Evolutionary conservation across 768 basidiomycete species (phyloP).

Genomic region (Termitomyces sp.): DNA sequence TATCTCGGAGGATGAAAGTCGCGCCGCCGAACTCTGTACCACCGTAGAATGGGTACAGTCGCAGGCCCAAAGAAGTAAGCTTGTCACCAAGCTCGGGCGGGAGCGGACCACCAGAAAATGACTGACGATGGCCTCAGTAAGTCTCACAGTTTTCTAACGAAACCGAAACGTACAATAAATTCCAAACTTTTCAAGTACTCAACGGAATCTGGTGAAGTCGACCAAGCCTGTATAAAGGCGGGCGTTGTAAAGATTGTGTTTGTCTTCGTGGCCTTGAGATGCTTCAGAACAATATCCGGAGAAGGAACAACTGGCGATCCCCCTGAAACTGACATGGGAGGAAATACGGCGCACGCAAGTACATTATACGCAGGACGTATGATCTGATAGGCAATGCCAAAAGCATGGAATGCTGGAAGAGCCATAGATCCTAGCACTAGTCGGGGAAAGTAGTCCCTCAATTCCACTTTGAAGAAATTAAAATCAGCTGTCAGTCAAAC

Average conservation of each 20-base stretch:
- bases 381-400: conserved; percentile 20
- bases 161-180: not conserved
- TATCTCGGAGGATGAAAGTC: not conserved
- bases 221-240: not conserved
- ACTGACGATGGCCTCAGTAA: not conserved
- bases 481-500: not conserved
- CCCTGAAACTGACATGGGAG: conserved; percentile 15
- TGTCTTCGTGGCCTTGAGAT: not conserved
- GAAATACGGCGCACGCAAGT: conserved; percentile 16
- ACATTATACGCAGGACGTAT: conserved; percentile 16
- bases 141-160: not conserved
- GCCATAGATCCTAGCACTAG: conserved; percentile 18
- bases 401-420: conserved; percentile 26
- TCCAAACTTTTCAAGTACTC: not conserved
- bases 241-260: not conserved
- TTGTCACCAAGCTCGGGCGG: not conserved
- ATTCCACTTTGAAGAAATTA: not conserved
- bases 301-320: not conserved
- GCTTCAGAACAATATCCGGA: not conserved
- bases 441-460: conserved; percentile 4
- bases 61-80: not conserved
- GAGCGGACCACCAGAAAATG: not conserved
- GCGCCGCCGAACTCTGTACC: not conserved
- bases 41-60: not conserved
- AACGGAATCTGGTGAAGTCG: not conserved